phyloP scores from a whole-genome alignment of 1,284 basidiomycete species.

The Bjerkandera adusta region DNA sequence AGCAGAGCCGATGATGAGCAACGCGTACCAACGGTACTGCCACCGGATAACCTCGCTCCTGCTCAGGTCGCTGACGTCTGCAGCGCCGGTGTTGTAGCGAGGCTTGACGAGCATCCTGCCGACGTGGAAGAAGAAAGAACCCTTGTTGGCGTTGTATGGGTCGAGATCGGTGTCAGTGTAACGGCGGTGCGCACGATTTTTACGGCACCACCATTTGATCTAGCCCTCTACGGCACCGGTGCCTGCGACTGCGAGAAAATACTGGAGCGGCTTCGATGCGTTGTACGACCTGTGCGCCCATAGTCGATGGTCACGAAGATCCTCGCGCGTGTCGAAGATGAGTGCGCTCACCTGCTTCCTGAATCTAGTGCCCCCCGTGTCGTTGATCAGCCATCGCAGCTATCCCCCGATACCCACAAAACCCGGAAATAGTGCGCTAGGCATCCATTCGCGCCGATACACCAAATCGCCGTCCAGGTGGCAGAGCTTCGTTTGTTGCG shows the following conservation, averaged over 20 bases:
- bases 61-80: slow-evolving; percentile 80
- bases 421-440: too few species aligned
- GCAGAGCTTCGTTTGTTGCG: too few species aligned
- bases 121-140: slow-evolving; percentile 81
- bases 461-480: too few species aligned
- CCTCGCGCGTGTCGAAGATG: too few species aligned
- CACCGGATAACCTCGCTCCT: slow-evolving; percentile 76
- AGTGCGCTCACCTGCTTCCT: too few species aligned
- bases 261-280: slow-evolving; percentile 73
- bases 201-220: slow-evolving; percentile 90
- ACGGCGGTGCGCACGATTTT: slow-evolving; percentile 88
- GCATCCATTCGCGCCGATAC: too few species aligned
- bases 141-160: slow-evolving; percentile 85
- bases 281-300: slow-evolving; percentile 92
- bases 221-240: slow-evolving; percentile 89
- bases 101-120: slow-evolving; percentile 92
- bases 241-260: slow-evolving; percentile 75
- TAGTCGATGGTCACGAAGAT: slow-evolving; percentile 88
- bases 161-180: slow-evolving; percentile 91
- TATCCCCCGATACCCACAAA: too few species aligned
- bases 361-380: too few species aligned
- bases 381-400: too few species aligned
- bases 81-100: slow-evolving; percentile 69
- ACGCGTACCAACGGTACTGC: slow-evolving; percentile 77
- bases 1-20: slow-evolving; percentile 50